Conservation (phyloP, 495 filamentous ascomycete species). For the Aspergillus sparsus region DNA sequence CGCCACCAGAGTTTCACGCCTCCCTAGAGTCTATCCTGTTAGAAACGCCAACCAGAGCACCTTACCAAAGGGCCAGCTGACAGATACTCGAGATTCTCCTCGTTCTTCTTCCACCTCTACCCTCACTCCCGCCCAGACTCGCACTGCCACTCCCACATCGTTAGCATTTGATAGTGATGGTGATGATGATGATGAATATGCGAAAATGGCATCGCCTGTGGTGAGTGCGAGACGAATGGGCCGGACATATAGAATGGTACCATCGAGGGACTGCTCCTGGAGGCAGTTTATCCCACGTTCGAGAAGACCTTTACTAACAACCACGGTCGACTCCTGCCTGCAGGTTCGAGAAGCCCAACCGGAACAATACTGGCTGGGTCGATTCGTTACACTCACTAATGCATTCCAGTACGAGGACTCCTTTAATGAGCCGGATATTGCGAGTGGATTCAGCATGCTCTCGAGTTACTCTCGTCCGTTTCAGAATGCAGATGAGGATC, state of each 20-base stretch:
- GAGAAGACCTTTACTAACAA: conserved; percentile 15
- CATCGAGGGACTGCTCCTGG: conserved; percentile 7
- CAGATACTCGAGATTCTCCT: background rate
- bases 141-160: too few relatives aligned
- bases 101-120: too few relatives aligned
- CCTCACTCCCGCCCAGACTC: too few relatives aligned
- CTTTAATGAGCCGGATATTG: conserved; percentile 28
- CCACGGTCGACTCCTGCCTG: background rate
- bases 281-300: background rate
- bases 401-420: conserved; percentile 51
- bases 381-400: conserved; percentile 56
- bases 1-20: background rate
- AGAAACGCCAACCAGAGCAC: background rate
- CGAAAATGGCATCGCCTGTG: background rate
- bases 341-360: conserved; percentile 26
- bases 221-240: conserved; percentile 10
- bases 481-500: conserved; percentile 18
- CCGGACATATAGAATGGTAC: conserved; percentile 23
- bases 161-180: too few relatives aligned
- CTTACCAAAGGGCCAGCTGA: background rate
- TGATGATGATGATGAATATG: background rate
- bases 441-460: conserved; percentile 26
- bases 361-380: conserved; percentile 55
- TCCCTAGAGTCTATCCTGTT: background rate
- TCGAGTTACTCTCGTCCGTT: conserved; percentile 28